These are phyloP conservation scores for Globisporangium spinosum DNA, from an alignment of 352 stramenopile species.

Conservation along the genomic window DNA sequence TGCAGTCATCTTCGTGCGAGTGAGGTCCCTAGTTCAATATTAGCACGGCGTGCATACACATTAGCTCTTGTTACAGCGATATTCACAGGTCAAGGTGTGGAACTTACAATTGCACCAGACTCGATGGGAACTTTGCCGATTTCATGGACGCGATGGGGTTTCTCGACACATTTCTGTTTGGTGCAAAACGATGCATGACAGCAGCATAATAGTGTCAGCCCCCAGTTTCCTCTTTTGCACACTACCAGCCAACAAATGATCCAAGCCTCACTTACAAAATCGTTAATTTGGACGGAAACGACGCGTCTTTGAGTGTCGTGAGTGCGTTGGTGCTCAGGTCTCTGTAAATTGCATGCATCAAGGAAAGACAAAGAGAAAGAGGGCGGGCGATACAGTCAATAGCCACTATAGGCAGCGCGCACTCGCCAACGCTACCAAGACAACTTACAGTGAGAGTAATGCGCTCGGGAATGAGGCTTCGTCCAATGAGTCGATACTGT, in stretches of 20 bases:
- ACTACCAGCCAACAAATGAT: not conserved
- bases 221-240: not conserved
- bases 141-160: constrained; percentile 33
- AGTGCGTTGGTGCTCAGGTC: constrained; percentile 12
- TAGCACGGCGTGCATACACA: not conserved
- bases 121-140: constrained; percentile 21
- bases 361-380: too few species aligned
- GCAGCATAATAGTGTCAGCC: not conserved
- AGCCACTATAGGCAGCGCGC: too few species aligned
- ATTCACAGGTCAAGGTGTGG: not conserved
- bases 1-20: constrained; percentile 25
- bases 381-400: too few species aligned
- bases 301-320: constrained; percentile 1
- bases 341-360: not conserved
- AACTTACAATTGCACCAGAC: constrained; percentile 33
- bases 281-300: constrained; percentile 7
- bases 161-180: constrained; percentile 30
- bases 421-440: too few species aligned
- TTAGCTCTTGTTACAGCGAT: not conserved
- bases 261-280: not conserved
- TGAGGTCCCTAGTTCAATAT: constrained; percentile 9
- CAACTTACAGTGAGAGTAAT: constrained; percentile 30
- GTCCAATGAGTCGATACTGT: constrained; percentile 26
- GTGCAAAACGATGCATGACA: not conserved
- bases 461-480: constrained; percentile 25